phyloP scores from a whole-genome alignment of 225 moss, liverwort and hornwort genomes.

The Polytrichum commune region DNA sequence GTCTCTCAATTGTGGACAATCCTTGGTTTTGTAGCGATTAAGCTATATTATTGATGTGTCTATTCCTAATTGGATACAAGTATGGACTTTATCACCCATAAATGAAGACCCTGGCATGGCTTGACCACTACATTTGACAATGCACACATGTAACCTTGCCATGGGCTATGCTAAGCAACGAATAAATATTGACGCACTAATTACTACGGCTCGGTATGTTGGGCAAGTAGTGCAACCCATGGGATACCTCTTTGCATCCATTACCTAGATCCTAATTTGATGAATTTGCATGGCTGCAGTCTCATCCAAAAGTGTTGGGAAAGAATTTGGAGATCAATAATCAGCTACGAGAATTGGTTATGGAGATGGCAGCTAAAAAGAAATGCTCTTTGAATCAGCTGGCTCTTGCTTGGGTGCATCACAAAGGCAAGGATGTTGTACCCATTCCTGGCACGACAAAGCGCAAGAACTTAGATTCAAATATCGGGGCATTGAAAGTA shows the following conservation, averaged over 20 bases:
- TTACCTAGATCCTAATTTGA: too few relatives aligned
- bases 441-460: conserved; percentile 18
- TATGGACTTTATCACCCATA: too few relatives aligned
- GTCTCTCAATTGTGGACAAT: too few relatives aligned
- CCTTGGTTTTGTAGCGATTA: too few relatives aligned
- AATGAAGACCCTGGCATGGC: too few relatives aligned
- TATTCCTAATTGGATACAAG: too few relatives aligned
- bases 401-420: conserved; percentile 19
- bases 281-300: background rate
- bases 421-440: conserved; percentile 18
- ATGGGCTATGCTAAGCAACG: too few relatives aligned
- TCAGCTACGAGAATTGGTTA: conserved; percentile 1
- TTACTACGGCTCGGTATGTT: too few relatives aligned
- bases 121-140: too few relatives aligned
- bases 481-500: conserved; percentile 3
- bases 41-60: too few relatives aligned
- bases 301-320: conserved; percentile 1
- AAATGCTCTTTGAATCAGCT: conserved; percentile 10
- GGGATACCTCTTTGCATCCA: background rate
- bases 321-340: conserved; percentile 5
- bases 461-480: conserved; percentile 5
- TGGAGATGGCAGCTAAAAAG: conserved; percentile 8
- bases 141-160: too few relatives aligned
- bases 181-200: too few relatives aligned
- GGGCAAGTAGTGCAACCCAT: background rate